phyloP scores from a whole-genome alignment of 2,329 filamentous ascomycete genomes.

The Botrytis cinerea region DNA sequence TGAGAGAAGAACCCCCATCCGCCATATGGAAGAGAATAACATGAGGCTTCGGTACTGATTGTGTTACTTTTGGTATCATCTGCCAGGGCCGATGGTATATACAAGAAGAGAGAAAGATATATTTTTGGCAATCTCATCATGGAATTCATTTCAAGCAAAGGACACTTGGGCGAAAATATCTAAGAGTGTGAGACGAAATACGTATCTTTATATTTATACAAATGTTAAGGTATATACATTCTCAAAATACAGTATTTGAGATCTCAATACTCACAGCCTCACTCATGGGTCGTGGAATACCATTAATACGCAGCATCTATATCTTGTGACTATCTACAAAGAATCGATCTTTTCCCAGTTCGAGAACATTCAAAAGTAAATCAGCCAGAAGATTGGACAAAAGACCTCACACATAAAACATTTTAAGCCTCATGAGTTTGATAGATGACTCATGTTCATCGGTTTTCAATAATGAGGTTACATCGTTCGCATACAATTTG shows the following conservation, averaged over 20 bases:
- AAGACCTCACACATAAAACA: background rate
- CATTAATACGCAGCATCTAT: too few relatives aligned
- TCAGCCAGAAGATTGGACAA: background rate
- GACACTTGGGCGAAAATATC: background rate
- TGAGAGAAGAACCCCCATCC: background rate
- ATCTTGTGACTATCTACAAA: too few relatives aligned
- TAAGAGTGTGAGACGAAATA: too few relatives aligned
- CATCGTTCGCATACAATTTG: too few relatives aligned
- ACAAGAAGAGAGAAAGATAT: background rate
- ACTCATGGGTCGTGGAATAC: too few relatives aligned
- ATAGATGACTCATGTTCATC: background rate
- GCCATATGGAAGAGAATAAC: conserved; percentile 4
- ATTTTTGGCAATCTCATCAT: background rate
- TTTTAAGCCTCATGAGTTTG: background rate
- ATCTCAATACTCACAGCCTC: too few relatives aligned
- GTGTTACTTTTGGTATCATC: background rate
- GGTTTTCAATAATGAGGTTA: background rate
- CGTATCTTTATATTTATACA: too few relatives aligned
- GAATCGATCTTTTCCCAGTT: background rate
- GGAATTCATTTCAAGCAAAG: background rate
- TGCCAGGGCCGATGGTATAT: background rate
- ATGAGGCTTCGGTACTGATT: background rate
- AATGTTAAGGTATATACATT: too few relatives aligned
- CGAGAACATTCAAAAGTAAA: background rate
- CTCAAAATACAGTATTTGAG: too few relatives aligned